Evolutionary conservation across 2,329 filamentous ascomycete genomes (phyloP).

Genomic region (Penicillium brasilianum): DNA sequence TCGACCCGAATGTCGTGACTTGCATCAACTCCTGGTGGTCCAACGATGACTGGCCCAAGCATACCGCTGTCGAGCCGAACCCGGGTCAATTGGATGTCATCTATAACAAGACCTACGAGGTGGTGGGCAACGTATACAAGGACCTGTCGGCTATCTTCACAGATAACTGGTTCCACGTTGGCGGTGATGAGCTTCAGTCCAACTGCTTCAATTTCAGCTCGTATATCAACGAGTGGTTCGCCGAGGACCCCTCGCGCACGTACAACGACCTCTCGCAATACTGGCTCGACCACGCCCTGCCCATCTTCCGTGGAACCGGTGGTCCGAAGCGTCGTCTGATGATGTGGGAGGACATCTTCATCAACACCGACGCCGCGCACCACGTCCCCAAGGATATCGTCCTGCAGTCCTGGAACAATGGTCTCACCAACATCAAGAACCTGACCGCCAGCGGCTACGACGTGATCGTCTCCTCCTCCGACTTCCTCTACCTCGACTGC

Average conservation of each 20-base stretch:
- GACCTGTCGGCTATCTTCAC: constrained; percentile 58
- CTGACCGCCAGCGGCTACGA: constrained; percentile 58
- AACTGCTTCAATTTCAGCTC: constrained; percentile 64
- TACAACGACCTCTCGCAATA: constrained; percentile 60
- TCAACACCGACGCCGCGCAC: constrained; percentile 52
- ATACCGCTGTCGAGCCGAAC: constrained; percentile 63
- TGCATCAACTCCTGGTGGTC: constrained; percentile 65
- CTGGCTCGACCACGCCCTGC: constrained; percentile 59
- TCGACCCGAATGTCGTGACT: constrained; percentile 62
- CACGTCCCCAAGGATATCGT: constrained; percentile 58
- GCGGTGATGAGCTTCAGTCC: constrained; percentile 60
- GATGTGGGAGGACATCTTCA: constrained; percentile 63
- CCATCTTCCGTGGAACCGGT: constrained; percentile 53
- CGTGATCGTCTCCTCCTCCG: constrained; percentile 61
- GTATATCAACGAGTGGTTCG: constrained; percentile 56
- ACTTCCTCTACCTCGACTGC: constrained; percentile 64
- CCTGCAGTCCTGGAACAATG: constrained; percentile 62
- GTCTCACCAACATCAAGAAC: constrained; percentile 57
- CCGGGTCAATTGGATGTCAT: constrained; percentile 63
- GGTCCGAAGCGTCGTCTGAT: constrained; percentile 56
- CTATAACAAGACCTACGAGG: constrained; percentile 61
- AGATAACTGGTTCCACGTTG: constrained; percentile 62
- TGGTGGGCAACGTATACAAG: constrained; percentile 59
- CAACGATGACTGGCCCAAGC: constrained; percentile 60
- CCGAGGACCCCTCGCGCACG: constrained; percentile 54